Evolutionary conservation across 805 yeast species (phyloP), one percentile per base, ranked within the genome.

Genomic region (Zygotorulaspora chibaensis): DNA sequence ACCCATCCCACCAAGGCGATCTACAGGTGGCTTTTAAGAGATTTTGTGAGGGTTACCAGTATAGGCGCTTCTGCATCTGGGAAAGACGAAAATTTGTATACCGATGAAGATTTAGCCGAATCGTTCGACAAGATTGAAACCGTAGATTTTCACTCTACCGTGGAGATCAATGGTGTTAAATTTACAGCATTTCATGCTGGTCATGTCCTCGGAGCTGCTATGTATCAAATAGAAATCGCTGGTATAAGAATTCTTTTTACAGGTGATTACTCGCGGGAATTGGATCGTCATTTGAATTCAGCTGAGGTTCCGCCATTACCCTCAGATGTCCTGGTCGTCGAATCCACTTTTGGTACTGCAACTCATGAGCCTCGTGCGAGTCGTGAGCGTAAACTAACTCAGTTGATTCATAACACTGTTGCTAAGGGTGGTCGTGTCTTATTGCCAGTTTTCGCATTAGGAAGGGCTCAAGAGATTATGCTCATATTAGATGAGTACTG

Each of bases 141-240:
- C 1, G 80, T 93, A 18, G 99, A 93, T 65, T 93, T 84, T 66
- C 98, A 93, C 66, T 87, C 97, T 3, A 93, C 99, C 0, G 78
- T 88, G 53, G 98, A 93, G 57, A 86, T 90, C 29, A 95, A 87
- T 48, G 99, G 99, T 42, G 83, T 93, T 46, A 75, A 93, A 60
- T 91, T 93, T 70, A 93, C 99, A 1, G 99, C 99, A 1, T 93
- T 84, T 65, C 99, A 91, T 69, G 99, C 99, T 7, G 99, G 99
- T n/a, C 99, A 93, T 74, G 99, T 93, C 10, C 72, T 93, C 36
- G 99, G 99, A 45, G 98, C 99, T 9, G 96, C 98, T 10, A 93
- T 93, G 98, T 93, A 83, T 65, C 82, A 93, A 54, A 79, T 93
- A 40, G 99, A 93, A 65, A 84, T 93, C 57, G 96, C 96, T 15